Base-by-base conservation (phyloP, 345 rosid species). In the Citrus inodora region DNA sequence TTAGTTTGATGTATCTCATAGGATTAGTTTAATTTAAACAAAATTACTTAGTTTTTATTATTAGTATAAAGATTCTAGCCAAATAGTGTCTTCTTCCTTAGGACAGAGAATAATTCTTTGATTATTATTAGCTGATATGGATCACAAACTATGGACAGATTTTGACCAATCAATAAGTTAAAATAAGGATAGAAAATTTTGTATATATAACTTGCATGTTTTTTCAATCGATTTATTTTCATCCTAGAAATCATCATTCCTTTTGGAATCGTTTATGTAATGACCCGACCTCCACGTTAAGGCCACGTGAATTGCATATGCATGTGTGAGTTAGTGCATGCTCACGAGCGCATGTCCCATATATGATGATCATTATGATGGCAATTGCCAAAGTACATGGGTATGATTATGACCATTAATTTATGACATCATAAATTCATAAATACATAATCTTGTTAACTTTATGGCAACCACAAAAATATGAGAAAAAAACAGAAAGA, bases 231-330 rank as follows among this genome's bases (percentile, higher is more conserved):
- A 42, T 27, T 53, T 53, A 48, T 35, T 69, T 59, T 76, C 65
- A 70, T 67, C 59, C 42, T 46, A n/a, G 1, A 51, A 61, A 72
- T 78, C 53, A 71, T 71, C 60, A 9, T 37, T 8, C 40, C 62
- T 65, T 40, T 42, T 70, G 85, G 79, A 80, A 75, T 51, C 68
- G 76, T 60, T 46, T 27, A 55, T 14, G 73, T 33, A 76, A 61
- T 24, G 80, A 71, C 75, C 83, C 77, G 83, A 82, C 87, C 85
- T 80, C 66, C 85, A 79, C 79, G 83, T 82, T 79, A 66, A 74
- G 40, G 79, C 84, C 87, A 89, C 84, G 88, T 84, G 92, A 88
- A 78, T 8, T 67, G 77, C 84, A 59, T 73, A 82, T 71, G 79
- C 82, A 70, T 78, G 84, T 82, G 77, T 56, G 58, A 67, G 67